These are phyloP conservation scores for Penicillium coprophilum DNA, from an alignment of 495 filamentous ascomycete species.

Conservation along the genomic window DNA sequence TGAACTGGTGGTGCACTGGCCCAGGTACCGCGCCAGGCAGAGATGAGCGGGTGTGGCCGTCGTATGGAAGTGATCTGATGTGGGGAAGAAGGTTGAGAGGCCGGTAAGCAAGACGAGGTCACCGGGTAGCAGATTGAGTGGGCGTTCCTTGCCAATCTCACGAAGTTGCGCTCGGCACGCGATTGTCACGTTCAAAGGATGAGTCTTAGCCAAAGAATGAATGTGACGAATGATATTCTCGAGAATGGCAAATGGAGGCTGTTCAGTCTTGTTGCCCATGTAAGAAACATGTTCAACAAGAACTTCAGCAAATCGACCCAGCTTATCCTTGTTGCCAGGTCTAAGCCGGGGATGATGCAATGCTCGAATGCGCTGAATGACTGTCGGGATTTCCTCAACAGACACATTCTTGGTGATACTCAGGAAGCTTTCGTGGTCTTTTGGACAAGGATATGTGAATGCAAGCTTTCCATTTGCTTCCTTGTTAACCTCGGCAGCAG, in stretches of 20 bases:
- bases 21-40: constrained; percentile 76
- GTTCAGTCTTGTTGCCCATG: constrained; percentile 53
- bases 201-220: constrained; percentile 82
- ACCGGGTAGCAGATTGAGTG: constrained; percentile 62
- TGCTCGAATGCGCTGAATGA: constrained; percentile 85
- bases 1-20: constrained; percentile 63
- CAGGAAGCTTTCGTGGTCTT: constrained; percentile 71
- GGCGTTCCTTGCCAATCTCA: constrained; percentile 57
- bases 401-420: constrained; percentile 58
- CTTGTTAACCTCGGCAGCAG: constrained; percentile 29
- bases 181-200: constrained; percentile 70
- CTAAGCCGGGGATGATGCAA: constrained; percentile 86
- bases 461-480: constrained; percentile 57
- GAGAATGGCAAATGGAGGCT: constrained; percentile 57
- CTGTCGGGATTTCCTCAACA: constrained; percentile 63
- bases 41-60: constrained; percentile 87
- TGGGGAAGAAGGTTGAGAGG: constrained; percentile 82
- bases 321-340: constrained; percentile 77
- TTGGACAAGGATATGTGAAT: constrained; percentile 82
- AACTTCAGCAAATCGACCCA: constrained; percentile 68
- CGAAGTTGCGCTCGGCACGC: constrained; percentile 74
- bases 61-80: constrained; percentile 94
- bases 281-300: constrained; percentile 78
- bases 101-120: constrained; percentile 82
- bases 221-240: constrained; percentile 75